phyloP scores from a whole-genome alignment of 352 stramenopile species.

The Blastocystis hominis region DNA sequence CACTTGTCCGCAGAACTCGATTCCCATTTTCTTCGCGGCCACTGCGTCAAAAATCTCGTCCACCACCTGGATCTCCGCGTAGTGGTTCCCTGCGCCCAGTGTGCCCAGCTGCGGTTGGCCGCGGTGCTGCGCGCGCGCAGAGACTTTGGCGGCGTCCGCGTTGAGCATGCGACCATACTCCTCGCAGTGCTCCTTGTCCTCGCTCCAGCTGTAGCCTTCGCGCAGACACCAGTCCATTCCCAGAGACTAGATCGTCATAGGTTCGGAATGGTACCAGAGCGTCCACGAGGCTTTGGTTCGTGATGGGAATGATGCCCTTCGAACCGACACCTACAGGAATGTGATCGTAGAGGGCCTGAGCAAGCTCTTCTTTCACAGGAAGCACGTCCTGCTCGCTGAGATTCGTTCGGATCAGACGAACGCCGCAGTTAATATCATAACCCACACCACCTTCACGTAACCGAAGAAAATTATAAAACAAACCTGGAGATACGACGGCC shows the following conservation, averaged over 20 bases:
- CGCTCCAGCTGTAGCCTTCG: constrained; percentile 72
- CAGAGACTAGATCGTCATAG: constrained; percentile 61
- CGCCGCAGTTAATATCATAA: constrained; percentile 76
- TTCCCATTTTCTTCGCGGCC: constrained; percentile 69
- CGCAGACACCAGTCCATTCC: constrained; percentile 74
- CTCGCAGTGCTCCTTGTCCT: constrained; percentile 75
- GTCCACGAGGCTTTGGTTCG: constrained; percentile 66
- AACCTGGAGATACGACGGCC: constrained; percentile 68
- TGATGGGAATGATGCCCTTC: constrained; percentile 69
- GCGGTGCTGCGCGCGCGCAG: constrained; percentile 68
- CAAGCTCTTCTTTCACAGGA: constrained; percentile 65
- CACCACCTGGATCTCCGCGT: constrained; percentile 75
- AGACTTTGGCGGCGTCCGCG: constrained; percentile 68
- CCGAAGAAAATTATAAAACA: neutral
- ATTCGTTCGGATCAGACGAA: constrained; percentile 72
- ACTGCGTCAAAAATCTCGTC: constrained; percentile 72
- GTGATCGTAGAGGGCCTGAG: constrained; percentile 71
- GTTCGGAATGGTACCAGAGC: constrained; percentile 61
- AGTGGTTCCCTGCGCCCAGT: constrained; percentile 75
- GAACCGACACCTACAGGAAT: constrained; percentile 73
- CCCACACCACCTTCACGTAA: constrained; percentile 63
- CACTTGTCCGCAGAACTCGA: constrained; percentile 67
- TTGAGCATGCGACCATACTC: constrained; percentile 74
- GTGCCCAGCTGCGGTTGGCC: constrained; percentile 73
- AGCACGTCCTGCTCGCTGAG: constrained; percentile 68